Evolutionary conservation across 495 filamentous ascomycete species (phyloP), one percentile per base, ranked within the genome.

Genomic region (Gamarada debralockiae): DNA sequence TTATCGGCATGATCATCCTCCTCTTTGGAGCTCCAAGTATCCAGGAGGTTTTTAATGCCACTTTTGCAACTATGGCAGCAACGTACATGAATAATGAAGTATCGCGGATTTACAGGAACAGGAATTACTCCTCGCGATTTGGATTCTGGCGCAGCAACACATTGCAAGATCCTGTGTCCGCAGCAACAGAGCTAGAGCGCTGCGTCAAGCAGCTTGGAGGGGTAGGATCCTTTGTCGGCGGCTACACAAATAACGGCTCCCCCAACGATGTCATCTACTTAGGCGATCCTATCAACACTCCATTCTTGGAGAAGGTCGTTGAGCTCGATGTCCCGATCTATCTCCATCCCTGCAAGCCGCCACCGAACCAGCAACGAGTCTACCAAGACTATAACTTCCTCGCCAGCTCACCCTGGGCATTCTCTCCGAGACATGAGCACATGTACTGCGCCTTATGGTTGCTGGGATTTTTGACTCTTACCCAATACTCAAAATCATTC

Each of bases 401-500:
- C 21, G 67, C 66, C 22, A 53, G 69, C 4, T 63, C 60, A 2
- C 31, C 70, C 0, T 76, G 73, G 65, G 70, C 64, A 22, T 75
- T 69, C 62, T 67, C 23, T 49, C 68, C 3, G 75, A 82, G 5
- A 72, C 72, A 0, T 78, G 66, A 0, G 50, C 77, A 9, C 49
- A 58, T 22, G 24, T 49, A 1, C n/a, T 58, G 24, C 22, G 50
- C 5, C 42, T 58, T 13, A 48, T 58, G 41, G 43, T 49, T 1
- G 14, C 49, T 25, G 55, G 55, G n/a, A n/a, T n/a, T n/a, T n/a
- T n/a, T 54, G 76, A 81, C 58, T 64, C 67, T 2, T 75, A 69
- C 47, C 77, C 83, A 0, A 71, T 67, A n/a, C 63, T 85, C 27
- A 80, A 85, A 61, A 68, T 87, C 22, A 76, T 87, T 52, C 59